Evolutionary conservation across 805 yeast species (phyloP).

Genomic region (Ogataea haglerorum): DNA sequence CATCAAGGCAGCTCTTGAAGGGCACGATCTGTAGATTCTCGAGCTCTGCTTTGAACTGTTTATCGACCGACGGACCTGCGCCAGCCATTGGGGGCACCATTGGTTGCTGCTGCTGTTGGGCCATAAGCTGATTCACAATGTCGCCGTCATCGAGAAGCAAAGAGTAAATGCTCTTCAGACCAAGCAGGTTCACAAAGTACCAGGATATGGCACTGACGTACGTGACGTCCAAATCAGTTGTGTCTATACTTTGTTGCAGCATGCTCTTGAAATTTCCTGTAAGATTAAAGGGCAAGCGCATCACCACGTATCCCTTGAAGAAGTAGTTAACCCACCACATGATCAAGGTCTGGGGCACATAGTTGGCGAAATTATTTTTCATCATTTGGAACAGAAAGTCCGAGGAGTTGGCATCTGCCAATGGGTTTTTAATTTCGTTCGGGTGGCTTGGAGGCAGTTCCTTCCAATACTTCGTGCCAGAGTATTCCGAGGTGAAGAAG

Average conservation of each 20-base stretch:
- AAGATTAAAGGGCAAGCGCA: slow-evolving; percentile 87
- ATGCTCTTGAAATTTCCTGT: slow-evolving; percentile 87
- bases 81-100: slow-evolving; percentile 39
- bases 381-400: slow-evolving; percentile 76
- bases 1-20: slow-evolving; percentile 55
- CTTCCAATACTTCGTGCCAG: slow-evolving; percentile 50
- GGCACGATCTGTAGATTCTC: slow-evolving; percentile 48
- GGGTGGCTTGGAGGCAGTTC: slow-evolving; percentile 38
- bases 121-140: slow-evolving; percentile 43
- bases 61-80: slow-evolving; percentile 60
- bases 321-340: slow-evolving; percentile 97
- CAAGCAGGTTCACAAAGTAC: slow-evolving; percentile 88
- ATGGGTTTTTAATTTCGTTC: slow-evolving; percentile 50
- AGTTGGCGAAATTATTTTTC: slow-evolving; percentile 77
- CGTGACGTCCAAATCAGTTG: slow-evolving; percentile 81
- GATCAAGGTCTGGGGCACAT: slow-evolving; percentile 85
- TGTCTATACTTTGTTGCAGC: slow-evolving; percentile 83
- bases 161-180: slow-evolving; percentile 75
- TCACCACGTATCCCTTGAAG: slow-evolving; percentile 85
- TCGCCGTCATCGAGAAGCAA: slow-evolving; percentile 56
- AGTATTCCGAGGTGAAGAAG: slow-evolving; percentile 42
- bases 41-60: slow-evolving; percentile 64
- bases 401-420: slow-evolving; percentile 65
- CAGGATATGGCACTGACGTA: slow-evolving; percentile 95
- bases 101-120: slow-evolving; percentile 36